Base-by-base conservation (phyloP, 306 rosid species). In the Casuarina glauca region DNA sequence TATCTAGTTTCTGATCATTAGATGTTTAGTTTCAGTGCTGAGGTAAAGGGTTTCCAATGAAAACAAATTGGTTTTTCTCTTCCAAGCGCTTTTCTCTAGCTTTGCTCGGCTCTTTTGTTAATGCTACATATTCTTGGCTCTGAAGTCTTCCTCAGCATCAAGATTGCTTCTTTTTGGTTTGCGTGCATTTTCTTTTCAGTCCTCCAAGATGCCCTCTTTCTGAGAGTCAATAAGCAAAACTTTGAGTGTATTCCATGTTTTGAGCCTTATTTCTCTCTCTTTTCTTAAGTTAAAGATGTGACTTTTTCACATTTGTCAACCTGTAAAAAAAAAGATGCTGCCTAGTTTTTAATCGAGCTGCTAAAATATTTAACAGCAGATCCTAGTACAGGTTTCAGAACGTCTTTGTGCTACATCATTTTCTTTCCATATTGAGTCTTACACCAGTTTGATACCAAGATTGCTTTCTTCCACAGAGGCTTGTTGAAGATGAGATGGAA, bases 401-500 rank as follows among this genome's bases (percentile, higher is more conserved):
- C 32, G 32, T 26, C 32, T 26, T 26, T 26, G 32, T 32, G 20
- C 9, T 54, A 54, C n/a, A 6, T 5, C 62, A 8, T 57, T 55
- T 73, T 73, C 48, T 13, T 74, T 39, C 72, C 69, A 50, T 57
- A 70, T 60, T 19, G 17, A 57, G 72, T 60, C 20, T 1, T 4
- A 54, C 48, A 41, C 67, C 10, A 62, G 19, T 43, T 73, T 71
- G 71, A 74, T 19, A 26, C 74, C 43, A 50, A 4, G 48, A 20
- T 74, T 82, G 78, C 64, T 71, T 73, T 60, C 50, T 80, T 76
- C 68, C 41, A 19, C 92, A 94, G 98, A 89, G 82, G 82, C 72
- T 94, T 12, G 35, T 92, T 41, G 97, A 88, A 6, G 91, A 89
- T 85, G 95, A 90, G 76, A 88, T 79, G 87, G 98, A 92, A 74